These are phyloP conservation scores for Kuraishia piskuri DNA, from an alignment of 805 yeast genomes.

Conservation along the genomic window DNA sequence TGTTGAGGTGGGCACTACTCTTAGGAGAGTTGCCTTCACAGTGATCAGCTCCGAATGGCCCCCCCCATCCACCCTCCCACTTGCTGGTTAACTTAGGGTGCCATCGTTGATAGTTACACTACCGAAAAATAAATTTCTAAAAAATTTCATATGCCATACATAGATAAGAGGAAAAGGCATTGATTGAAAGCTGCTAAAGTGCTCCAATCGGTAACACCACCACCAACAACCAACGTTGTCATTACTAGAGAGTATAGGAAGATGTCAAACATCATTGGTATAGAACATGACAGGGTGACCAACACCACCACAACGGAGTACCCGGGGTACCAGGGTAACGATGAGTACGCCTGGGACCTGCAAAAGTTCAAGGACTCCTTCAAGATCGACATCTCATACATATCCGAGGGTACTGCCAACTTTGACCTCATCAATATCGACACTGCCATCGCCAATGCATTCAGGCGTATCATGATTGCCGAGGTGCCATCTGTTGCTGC, in stretches of 20 bases:
- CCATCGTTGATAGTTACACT: not conserved
- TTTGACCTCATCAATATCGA: conserved; percentile 84
- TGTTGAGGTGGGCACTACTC: too few species aligned
- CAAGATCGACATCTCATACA: conserved; percentile 57
- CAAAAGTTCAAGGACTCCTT: conserved; percentile 66
- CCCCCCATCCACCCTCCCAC: too few species aligned
- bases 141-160: not conserved
- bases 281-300: conserved; percentile 86
- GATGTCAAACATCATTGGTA: conserved; percentile 61
- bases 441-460: conserved; percentile 91
- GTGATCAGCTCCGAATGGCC: too few species aligned
- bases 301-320: conserved; percentile 86
- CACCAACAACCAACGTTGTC: too few species aligned
- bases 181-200: not conserved
- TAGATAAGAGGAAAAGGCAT: not conserved
- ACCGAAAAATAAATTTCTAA: not conserved
- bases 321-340: conserved; percentile 68
- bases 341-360: conserved; percentile 72
- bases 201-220: too few species aligned
- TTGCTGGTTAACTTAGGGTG: too few species aligned
- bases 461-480: conserved; percentile 92
- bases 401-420: conserved; percentile 64
- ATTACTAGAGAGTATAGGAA: not conserved
- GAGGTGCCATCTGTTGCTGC: conserved; percentile 97
- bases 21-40: too few species aligned